phyloP scores from a whole-genome alignment of 2,329 filamentous ascomycete species.

The Cadophora sp. region DNA sequence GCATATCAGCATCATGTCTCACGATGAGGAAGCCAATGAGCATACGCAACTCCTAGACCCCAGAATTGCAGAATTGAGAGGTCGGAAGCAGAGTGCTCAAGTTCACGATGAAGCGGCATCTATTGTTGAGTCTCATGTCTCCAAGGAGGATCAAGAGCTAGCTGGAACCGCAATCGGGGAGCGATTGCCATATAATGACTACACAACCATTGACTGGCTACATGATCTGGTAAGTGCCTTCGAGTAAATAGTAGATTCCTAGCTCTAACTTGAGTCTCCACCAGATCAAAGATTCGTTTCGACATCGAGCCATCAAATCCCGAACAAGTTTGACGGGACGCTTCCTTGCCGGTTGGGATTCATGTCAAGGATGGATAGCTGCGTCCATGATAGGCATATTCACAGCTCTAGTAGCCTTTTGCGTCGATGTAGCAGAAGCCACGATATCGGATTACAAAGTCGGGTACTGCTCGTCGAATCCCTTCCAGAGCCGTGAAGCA shows the following conservation, averaged over 20 bases:
- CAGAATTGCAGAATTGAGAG: constrained; percentile 20
- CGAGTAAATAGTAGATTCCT: neutral
- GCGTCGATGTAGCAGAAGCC: constrained; percentile 61
- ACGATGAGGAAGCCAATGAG: constrained; percentile 37
- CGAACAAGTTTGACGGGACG: constrained; percentile 51
- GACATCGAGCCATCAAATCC: constrained; percentile 54
- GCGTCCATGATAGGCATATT: constrained; percentile 59
- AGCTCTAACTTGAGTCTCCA: constrained; percentile 12
- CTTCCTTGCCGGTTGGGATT: constrained; percentile 53
- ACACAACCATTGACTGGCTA: constrained; percentile 68
- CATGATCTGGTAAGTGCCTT: constrained; percentile 56
- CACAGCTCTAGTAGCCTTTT: constrained; percentile 61
- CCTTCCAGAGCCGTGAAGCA: constrained; percentile 54
- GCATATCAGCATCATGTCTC: constrained; percentile 21
- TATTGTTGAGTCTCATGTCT: constrained; percentile 44
- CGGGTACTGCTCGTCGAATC: constrained; percentile 58
- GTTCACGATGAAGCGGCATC: constrained; percentile 29
- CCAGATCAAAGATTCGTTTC: constrained; percentile 62
- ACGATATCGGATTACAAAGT: constrained; percentile 63
- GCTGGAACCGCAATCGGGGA: constrained; percentile 57
- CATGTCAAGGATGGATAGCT: constrained; percentile 61
- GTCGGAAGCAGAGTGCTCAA: constrained; percentile 23
- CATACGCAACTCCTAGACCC: constrained; percentile 34
- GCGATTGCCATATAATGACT: constrained; percentile 64
- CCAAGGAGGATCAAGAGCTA: constrained; percentile 57